Evolutionary conservation across 1,139 yeast species (phyloP), one percentile per base, ranked within the genome.

Genomic region (Kodamaea alishanica): DNA sequence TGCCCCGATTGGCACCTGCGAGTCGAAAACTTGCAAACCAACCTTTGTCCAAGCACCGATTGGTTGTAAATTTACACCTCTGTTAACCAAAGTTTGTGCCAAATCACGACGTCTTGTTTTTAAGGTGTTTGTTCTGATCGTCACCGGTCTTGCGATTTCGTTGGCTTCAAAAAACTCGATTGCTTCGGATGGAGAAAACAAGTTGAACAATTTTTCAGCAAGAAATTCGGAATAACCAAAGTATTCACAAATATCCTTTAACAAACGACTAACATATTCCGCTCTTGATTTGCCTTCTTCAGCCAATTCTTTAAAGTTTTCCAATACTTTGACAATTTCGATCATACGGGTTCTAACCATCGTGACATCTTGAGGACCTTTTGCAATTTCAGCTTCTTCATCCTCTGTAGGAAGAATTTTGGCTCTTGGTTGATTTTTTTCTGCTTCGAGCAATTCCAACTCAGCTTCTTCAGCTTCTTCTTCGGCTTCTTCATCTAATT

Each of bases 1-100:
- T 32, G 99, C 98, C 61, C 99, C 99, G 53, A 94, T 87, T 34
- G 99, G 98, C 22, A 94, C 98, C 64, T 90, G 97, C 23, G 97
- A 89, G 57, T 94, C 98, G 61, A 92, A 94, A 38, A 94, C 81
- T 65, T 94, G 98, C 50, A 94, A 73, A 45, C 98, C 98, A 36
- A 92, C 97, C 65, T 92, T 94, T 26, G 97, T 89, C 99, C 99
- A 94, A 29, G 87, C 72, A 33, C 97, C 97, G 55, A 94, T 88
- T 34, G 97, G 97, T 65, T 94, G 97, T 52, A 94, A 73, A 61
- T 92, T 94, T 43, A 92, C 98, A 58, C 99, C 98, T 58, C 97
- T 81, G 65, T 90, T 92, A 40, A 92, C 96, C 47, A 94, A 76
- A 9, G 92, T 81, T 63, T 94, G 98, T 2, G 97, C 97, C 52